Conservation (phyloP, 805 yeast genomes). For the Kodamaea hsintzibuensis region DNA sequence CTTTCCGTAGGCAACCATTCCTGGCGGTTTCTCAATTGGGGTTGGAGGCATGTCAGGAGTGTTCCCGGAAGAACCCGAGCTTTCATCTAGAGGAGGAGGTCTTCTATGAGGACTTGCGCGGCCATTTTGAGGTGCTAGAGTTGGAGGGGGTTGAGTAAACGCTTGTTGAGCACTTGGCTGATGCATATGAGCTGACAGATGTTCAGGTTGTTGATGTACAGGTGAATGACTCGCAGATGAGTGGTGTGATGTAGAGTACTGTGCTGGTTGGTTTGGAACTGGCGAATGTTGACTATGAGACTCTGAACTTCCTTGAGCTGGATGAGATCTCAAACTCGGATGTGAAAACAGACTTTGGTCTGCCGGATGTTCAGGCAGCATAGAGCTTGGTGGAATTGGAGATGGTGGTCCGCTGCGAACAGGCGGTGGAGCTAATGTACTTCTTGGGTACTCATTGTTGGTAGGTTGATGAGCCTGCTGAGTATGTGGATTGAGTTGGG, state of each 20-base stretch:
- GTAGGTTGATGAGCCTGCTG: too few species aligned
- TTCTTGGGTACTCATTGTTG: too few species aligned
- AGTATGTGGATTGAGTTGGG: too few species aligned
- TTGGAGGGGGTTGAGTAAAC: conserved; percentile 1
- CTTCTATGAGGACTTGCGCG: not conserved
- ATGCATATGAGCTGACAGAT: not conserved
- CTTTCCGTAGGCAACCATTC: not conserved
- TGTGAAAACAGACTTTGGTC: not conserved
- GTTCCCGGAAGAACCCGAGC: not conserved
- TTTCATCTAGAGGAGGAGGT: not conserved
- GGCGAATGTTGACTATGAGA: conserved; percentile 11
- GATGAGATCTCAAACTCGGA: conserved; percentile 7
- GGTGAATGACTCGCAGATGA: not conserved
- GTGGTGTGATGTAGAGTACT: not conserved
- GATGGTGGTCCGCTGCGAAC: conserved; percentile 3
- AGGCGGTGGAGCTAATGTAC: conserved; percentile 1
- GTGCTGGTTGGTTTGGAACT: not conserved
- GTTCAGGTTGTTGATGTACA: not conserved
- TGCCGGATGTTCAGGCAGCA: not conserved
- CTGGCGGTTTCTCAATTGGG: conserved; percentile 2
- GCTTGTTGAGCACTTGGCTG: not conserved
- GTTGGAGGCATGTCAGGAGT: conserved; percentile 1
- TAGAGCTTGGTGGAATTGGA: conserved; percentile 6
- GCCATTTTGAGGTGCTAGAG: conserved; percentile 1
- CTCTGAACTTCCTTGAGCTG: conserved; percentile 9